Base-by-base conservation (phyloP, 148 eudicot genomes). In the Pharnaceum exiguum region DNA sequence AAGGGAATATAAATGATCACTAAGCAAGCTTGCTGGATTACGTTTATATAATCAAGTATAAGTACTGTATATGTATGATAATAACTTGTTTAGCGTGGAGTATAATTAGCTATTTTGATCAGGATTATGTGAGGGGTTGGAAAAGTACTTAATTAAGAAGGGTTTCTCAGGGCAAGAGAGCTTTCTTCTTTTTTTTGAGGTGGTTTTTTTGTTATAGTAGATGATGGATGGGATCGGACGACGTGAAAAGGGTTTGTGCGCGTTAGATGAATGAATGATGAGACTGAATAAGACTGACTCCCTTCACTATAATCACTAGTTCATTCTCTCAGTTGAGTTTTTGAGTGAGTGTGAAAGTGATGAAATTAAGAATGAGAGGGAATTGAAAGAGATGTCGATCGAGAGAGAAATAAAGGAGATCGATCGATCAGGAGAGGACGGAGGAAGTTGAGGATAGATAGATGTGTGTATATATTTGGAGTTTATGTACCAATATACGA, bases 221-320 rank as follows among this genome's bases (percentile, higher is more conserved):
- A 6, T 21, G 55, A 49, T n/a, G 35, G 32, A 33, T 21, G 37
- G 4, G 13, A 21, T 16, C 3, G 28, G 23, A 13, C 61, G 73
- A 69, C 73, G 67, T 69, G 25, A 61, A 69, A 61, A 61, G 67
- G 66, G 59, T 43, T n/a, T n/a, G n/a, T n/a, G n/a, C n/a, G 25
- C 55, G 33, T 52, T 60, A 29, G 55, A 46, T 68, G 72, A 60
- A 68, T 68, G 60, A 53, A n/a, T n/a, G n/a, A n/a, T n/a, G n/a
- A n/a, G n/a, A n/a, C n/a, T n/a, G n/a, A n/a, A 42, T 51, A 36
- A 43, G 66, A 67, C 46, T 10, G 10, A 13, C 28, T 21, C 46
- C 21, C 6, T 35, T 42, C 46, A 18, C 58, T 19, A 18, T 4
- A 5, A 5, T 16, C 2, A 15, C 21, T 42, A 15, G n/a, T n/a